phyloP scores from a whole-genome alignment of 441 rosid genomes.

The Eruca vesicaria region DNA sequence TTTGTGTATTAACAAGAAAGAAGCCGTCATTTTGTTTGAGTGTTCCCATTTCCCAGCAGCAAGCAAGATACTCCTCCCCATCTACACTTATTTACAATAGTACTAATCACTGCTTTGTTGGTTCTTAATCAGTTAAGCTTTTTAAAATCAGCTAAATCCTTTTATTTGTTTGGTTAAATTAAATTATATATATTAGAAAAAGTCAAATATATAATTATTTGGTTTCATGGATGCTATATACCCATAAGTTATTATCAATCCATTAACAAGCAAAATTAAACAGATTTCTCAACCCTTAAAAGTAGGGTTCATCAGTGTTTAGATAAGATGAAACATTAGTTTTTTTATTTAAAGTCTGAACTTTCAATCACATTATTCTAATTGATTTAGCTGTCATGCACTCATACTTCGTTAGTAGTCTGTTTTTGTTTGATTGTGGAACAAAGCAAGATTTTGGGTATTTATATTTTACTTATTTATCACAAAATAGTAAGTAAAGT shows the following conservation, averaged over 20 bases:
- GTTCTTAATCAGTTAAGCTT: background rate
- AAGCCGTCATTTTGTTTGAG: background rate
- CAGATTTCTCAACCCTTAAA: background rate
- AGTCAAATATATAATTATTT: background rate
- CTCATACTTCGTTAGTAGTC: background rate
- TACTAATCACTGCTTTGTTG: background rate
- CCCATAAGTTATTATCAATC: background rate
- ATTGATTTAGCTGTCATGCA: background rate
- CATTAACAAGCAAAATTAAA: background rate
- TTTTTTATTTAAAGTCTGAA: background rate
- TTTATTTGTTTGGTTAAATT: background rate
- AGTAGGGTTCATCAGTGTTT: background rate
- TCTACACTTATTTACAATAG: background rate
- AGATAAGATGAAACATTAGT: background rate
- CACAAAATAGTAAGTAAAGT: background rate
- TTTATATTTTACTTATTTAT: background rate
- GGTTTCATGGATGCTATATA: background rate
- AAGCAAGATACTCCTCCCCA: background rate
- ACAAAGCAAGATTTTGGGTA: background rate
- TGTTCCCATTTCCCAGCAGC: conserved; percentile 1
- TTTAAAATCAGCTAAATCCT: background rate
- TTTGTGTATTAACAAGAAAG: background rate
- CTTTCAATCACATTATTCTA: background rate
- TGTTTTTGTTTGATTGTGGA: background rate
- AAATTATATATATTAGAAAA: background rate